Base-by-base conservation (phyloP, 257 asterid species). In the Nicotiana tabacum region DNA sequence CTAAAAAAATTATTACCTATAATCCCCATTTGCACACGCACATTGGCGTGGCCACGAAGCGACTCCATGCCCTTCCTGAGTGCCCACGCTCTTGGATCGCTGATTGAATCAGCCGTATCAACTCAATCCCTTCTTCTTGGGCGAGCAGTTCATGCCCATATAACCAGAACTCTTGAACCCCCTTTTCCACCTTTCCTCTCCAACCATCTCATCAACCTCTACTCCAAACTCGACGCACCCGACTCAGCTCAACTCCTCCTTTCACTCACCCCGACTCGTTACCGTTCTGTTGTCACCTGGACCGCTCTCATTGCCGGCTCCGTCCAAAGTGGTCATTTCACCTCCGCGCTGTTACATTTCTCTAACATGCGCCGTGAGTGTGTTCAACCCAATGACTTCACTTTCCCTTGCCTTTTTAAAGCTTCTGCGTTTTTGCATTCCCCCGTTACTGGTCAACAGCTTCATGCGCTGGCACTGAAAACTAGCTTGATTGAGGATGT, bases 221-320 rank as follows among this genome's bases (percentile, higher is more conserved):
- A 95, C 89, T 91, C 99, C 55, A 95, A 95, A 89, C 95, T 95
- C 88, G 96, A 92, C 87, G 85, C 85, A 0, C 85, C 90, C 82
- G 51, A 80, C 84, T 67, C 94, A 24, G 98, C 98, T 83, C 84
- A 85, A 16, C 72, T 82, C 81, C 79, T 94, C 86, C 94, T 92
- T 83, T 85, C 82, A 30, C 90, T 88, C 79, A 87, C 92, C 61
- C 93, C 94, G 15, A 9, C 85, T 27, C 74, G 82, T 48, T 84
- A 82, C 85, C 98, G 97, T 84, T 94, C 98, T 83, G 97, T 95
- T 86, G 99, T 95, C 81, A 91, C 97, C 13, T 94, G 98, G 97
- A 95, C 99, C 4, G 80, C 97, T 67, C 82, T 95, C 55, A 92
- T 95, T 83, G 85, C 98, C 82, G 99, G 98, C 82, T 53, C 88